phyloP scores from a whole-genome alignment of 2,329 filamentous ascomycete species.

The Epichloe amarillans region DNA sequence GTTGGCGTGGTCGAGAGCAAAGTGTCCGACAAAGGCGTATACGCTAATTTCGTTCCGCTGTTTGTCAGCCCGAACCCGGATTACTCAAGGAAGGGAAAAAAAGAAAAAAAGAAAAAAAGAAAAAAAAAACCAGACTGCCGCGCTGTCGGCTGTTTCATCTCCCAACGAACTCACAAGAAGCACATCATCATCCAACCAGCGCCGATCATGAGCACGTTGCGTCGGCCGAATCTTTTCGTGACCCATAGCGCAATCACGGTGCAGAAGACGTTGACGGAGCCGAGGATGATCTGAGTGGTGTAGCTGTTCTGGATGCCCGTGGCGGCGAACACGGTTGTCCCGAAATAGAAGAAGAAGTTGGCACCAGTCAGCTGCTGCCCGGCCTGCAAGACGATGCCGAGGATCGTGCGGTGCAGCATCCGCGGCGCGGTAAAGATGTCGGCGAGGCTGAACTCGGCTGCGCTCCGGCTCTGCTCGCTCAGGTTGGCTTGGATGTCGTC shows the following conservation, averaged over 20 bases:
- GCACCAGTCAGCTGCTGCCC: constrained; percentile 57
- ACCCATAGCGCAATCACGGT: constrained; percentile 54
- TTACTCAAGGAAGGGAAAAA: too few relatives aligned
- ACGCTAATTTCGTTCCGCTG: constrained; percentile 14
- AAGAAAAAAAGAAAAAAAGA: too few relatives aligned
- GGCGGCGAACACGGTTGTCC: constrained; percentile 50
- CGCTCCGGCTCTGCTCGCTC: constrained; percentile 30
- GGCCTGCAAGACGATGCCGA: constrained; percentile 50
- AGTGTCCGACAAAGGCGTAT: constrained; percentile 36
- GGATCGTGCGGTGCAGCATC: constrained; percentile 49
- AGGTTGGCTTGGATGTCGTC: constrained; percentile 38
- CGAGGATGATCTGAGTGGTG: constrained; percentile 54
- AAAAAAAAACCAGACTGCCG: too few relatives aligned
- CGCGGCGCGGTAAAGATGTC: constrained; percentile 56
- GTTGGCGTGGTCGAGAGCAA: constrained; percentile 26
- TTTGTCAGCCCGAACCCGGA: not conserved
- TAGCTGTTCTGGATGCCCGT: constrained; percentile 54
- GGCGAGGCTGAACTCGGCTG: constrained; percentile 33
- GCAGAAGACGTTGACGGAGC: constrained; percentile 52
- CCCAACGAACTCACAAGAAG: constrained; percentile 26
- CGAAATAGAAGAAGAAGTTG: constrained; percentile 57
- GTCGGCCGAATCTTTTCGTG: constrained; percentile 51
- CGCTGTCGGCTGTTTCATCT: too few relatives aligned
- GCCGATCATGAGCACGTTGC: constrained; percentile 48
- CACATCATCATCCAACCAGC: constrained; percentile 46